These are phyloP conservation scores for Drechslerella coelobrocha DNA, from an alignment of 2,329 filamentous ascomycete species.

Conservation along the genomic window DNA sequence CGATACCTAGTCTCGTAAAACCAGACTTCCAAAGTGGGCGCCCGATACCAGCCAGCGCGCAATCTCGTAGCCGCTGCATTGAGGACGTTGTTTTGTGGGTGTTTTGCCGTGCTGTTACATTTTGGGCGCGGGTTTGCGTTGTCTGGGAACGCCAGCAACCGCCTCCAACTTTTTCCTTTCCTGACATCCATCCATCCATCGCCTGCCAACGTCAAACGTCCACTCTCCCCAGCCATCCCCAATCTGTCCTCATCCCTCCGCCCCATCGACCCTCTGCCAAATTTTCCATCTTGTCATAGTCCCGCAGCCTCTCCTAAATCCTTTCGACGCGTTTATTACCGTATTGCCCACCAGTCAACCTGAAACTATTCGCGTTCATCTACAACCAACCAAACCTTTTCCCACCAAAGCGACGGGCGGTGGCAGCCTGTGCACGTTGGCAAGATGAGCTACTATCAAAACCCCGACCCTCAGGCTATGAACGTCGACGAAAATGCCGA, in stretches of 20 bases:
- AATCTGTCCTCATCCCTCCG: constrained; percentile 4
- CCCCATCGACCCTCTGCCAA: not conserved
- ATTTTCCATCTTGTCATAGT: not conserved
- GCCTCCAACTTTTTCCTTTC: not conserved
- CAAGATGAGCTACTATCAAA: constrained; percentile 50
- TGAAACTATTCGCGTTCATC: not conserved
- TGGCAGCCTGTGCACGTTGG: constrained; percentile 27
- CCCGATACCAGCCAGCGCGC: too few species aligned
- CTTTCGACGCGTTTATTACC: not conserved
- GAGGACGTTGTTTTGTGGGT: too few species aligned
- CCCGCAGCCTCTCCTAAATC: not conserved
- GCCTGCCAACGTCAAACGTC: constrained; percentile 6
- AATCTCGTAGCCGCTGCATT: too few species aligned
- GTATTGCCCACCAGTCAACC: not conserved
- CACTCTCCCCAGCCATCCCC: constrained; percentile 3
- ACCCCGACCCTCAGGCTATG: constrained; percentile 46
- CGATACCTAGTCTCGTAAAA: too few species aligned
- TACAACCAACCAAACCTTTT: not conserved
- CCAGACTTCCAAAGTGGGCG: too few species aligned
- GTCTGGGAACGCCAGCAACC: not conserved
- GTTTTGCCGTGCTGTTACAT: too few species aligned
- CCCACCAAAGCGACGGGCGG: constrained; percentile 8
- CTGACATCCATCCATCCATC: constrained; percentile 3
- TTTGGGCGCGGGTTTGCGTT: not conserved
- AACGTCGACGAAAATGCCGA: constrained; percentile 52